Evolutionary conservation across 768 basidiomycete genomes (phyloP).

Genomic region (Mrakia gelida): DNA sequence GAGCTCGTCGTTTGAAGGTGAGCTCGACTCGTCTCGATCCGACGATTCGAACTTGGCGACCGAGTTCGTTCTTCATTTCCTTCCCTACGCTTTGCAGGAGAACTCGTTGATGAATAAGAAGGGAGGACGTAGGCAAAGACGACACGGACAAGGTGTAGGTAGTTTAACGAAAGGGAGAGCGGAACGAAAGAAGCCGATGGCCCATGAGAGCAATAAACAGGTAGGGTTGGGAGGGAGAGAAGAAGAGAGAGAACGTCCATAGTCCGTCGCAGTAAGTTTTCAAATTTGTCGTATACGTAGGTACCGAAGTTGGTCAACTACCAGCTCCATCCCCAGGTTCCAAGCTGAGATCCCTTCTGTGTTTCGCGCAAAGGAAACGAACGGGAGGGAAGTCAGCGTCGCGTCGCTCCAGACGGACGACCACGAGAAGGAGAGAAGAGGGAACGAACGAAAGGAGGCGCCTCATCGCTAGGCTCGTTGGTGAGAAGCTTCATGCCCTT

Average conservation of each 20-base stretch:
- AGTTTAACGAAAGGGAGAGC: background rate
- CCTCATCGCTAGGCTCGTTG: background rate
- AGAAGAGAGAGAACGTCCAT: background rate
- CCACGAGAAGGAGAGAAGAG: background rate
- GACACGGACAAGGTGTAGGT: background rate
- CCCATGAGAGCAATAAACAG: no score
- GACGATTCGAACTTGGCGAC: no score
- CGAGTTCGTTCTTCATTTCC: no score
- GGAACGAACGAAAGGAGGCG: background rate
- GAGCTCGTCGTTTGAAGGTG: background rate
- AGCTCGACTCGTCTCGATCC: background rate
- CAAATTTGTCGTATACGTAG: no score
- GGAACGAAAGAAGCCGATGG: background rate
- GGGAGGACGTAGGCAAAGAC: background rate
- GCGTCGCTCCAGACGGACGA: background rate
- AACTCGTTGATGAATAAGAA: background rate
- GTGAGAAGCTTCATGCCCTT: background rate
- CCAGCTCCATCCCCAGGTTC: slow-evolving; percentile 9
- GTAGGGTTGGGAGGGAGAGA: background rate
- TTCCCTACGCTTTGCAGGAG: background rate
- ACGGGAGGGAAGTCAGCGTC: background rate
- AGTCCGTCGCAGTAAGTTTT: no score
- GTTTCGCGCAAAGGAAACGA: background rate
- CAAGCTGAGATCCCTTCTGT: slow-evolving; percentile 11
- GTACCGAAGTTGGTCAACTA: background rate